Evolutionary conservation across 1,284 basidiomycete genomes (phyloP).

Genomic region (Rhodotorula sp.): DNA sequence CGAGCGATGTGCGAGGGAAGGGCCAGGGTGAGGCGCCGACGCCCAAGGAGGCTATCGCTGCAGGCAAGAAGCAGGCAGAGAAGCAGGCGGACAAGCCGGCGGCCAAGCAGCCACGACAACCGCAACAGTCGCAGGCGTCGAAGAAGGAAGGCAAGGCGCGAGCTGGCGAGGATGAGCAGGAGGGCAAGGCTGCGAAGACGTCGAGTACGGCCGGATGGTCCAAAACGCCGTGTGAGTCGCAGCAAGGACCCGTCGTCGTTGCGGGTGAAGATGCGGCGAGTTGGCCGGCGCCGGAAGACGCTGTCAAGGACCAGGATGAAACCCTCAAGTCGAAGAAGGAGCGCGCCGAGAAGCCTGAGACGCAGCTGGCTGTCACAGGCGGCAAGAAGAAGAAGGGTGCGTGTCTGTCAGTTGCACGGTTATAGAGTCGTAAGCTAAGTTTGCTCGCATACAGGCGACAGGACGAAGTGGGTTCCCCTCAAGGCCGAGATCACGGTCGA

Average conservation of each 20-base stretch:
- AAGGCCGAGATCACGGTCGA: slow-evolving; percentile 36
- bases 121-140: neutral
- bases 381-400: slow-evolving; percentile 38
- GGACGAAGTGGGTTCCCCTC: slow-evolving; percentile 35
- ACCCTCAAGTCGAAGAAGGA: slow-evolving; percentile 3
- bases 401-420: too few species aligned
- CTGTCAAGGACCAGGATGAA: slow-evolving; percentile 8
- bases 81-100: slow-evolving; percentile 6
- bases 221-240: neutral
- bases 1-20: neutral
- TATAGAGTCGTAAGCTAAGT: too few species aligned
- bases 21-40: neutral
- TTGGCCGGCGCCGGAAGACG: slow-evolving; percentile 35
- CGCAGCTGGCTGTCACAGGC: neutral
- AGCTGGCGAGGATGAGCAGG: neutral
- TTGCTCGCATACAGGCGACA: slow-evolving; percentile 18
- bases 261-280: slow-evolving; percentile 25
- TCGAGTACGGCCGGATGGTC: neutral
- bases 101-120: too few species aligned
- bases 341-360: slow-evolving; percentile 8
- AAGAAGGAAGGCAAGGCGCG: neutral
- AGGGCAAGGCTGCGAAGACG: neutral
- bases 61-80: neutral
- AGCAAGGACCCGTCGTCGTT: slow-evolving; percentile 16
- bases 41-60: neutral